Evolutionary conservation across 805 yeast genomes (phyloP).

Genomic region (Candida ipomoeae): DNA sequence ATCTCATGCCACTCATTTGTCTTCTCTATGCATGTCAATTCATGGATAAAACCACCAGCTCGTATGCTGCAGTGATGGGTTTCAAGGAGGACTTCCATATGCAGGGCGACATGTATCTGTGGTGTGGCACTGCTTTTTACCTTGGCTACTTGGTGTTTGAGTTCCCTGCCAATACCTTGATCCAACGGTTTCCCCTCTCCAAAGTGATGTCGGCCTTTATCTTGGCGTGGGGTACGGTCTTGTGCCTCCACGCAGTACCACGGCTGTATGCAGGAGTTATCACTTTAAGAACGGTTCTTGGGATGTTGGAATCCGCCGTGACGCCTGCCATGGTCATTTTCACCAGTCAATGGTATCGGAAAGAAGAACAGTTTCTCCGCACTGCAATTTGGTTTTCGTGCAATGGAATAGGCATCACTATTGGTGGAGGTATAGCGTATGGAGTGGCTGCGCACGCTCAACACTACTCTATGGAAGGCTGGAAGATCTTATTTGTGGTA

Average conservation of each 20-base stretch:
- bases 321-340: slow-evolving; percentile 56
- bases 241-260: slow-evolving; percentile 52
- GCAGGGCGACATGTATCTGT: slow-evolving; percentile 35
- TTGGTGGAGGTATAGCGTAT: slow-evolving; percentile 48
- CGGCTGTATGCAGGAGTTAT: slow-evolving; percentile 41
- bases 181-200: slow-evolving; percentile 58
- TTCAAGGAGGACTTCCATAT: slow-evolving; percentile 47
- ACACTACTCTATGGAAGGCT: slow-evolving; percentile 43
- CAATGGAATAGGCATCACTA: slow-evolving; percentile 35
- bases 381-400: slow-evolving; percentile 35
- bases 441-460: slow-evolving; percentile 41
- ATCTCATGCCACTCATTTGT: slow-evolving; percentile 48
- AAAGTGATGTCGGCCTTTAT: slow-evolving; percentile 47
- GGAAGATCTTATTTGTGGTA: slow-evolving; percentile 59
- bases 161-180: slow-evolving; percentile 40
- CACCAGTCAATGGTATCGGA: slow-evolving; percentile 56
- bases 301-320: slow-evolving; percentile 49
- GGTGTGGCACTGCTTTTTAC: slow-evolving; percentile 55
- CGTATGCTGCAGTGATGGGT: slow-evolving; percentile 65
- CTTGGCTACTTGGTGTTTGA: slow-evolving; percentile 61
- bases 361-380: slow-evolving; percentile 33
- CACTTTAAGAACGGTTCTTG: slow-evolving; percentile 47
- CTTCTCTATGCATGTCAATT: slow-evolving; percentile 54
- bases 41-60: slow-evolving; percentile 54
- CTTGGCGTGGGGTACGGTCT: slow-evolving; percentile 59